These are phyloP conservation scores for Crotalaria pallida DNA, from an alignment of 306 rosid genomes.

Conservation along the genomic window DNA sequence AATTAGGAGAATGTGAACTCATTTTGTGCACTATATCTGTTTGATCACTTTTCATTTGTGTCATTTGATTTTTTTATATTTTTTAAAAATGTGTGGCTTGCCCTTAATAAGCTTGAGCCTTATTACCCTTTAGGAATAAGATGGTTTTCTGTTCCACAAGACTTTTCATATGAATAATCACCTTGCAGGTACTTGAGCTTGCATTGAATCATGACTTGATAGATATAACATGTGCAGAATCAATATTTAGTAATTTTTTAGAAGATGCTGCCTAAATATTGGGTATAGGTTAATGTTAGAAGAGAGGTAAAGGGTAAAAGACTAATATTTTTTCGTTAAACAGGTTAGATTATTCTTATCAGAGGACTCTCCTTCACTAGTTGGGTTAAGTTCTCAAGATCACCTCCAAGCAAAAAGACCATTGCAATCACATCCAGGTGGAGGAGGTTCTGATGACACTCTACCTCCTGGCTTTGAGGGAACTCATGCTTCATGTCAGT, in stretches of 20 bases:
- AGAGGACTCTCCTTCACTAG: conserved; percentile 79
- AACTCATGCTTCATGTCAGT: conserved; percentile 47
- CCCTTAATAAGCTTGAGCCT: background rate
- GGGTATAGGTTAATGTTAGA: background rate
- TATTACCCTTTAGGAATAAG: background rate
- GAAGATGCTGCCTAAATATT: background rate
- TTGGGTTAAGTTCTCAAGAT: conserved; percentile 77
- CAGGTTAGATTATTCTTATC: conserved; percentile 75
- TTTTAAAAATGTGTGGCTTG: too few relatives aligned
- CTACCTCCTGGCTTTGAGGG: conserved; percentile 95
- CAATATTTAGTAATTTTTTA: conserved; percentile 2
- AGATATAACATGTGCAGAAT: background rate
- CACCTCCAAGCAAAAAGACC: conserved; percentile 84
- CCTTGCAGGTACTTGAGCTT: background rate
- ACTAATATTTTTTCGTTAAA: conserved; percentile 18
- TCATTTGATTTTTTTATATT: background rate
- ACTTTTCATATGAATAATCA: background rate
- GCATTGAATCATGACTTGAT: background rate
- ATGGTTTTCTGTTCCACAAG: background rate
- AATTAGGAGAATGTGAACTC: background rate
- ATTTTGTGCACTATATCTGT: conserved; percentile 1
- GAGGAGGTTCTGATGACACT: conserved; percentile 58
- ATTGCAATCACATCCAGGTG: conserved; percentile 52
- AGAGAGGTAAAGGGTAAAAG: background rate
- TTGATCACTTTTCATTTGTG: background rate